Conservation (phyloP, 768 basidiomycete genomes). For the Podaxis sp. region DNA sequence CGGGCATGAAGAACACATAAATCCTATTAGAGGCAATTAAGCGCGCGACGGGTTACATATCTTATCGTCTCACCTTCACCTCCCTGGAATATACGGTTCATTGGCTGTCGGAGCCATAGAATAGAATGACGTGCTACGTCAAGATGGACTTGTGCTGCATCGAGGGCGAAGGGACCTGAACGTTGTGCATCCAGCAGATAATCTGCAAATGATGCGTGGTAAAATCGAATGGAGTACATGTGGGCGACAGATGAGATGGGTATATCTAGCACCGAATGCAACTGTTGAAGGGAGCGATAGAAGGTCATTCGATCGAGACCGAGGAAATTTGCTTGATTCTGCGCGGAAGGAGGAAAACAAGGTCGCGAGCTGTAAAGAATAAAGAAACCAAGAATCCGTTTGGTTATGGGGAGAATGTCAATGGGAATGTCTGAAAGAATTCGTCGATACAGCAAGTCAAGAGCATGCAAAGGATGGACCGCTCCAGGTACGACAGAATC, state of each 20-base stretch:
- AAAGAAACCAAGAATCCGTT: constrained; percentile 4
- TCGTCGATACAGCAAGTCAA: constrained; percentile 5
- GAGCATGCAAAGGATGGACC: not conserved
- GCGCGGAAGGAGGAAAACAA: too few species aligned
- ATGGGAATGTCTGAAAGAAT: not conserved
- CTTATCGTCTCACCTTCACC: too few species aligned
- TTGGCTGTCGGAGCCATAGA: too few species aligned
- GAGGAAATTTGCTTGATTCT: not conserved
- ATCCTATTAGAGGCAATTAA: too few species aligned
- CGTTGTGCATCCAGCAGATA: not conserved
- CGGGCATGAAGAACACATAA: too few species aligned
- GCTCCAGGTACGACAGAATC: not conserved
- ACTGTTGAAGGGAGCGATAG: not conserved
- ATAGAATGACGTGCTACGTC: not conserved
- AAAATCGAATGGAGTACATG: not conserved
- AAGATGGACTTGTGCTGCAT: not conserved
- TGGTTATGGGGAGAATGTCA: not conserved
- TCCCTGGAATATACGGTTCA: too few species aligned
- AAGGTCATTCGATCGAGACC: not conserved
- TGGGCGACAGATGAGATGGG: not conserved
- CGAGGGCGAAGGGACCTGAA: not conserved
- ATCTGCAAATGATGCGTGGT: constrained; percentile 4
- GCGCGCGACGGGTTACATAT: too few species aligned
- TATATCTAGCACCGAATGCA: constrained; percentile 1
- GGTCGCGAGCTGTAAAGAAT: not conserved